A percentile compares a stretch with the other conserved stretches of the same genome.
These are phyloP conservation scores for Psilocybe azurescens DNA, from an alignment of 768 basidiomycete species.

Conservation along the genomic window DNA sequence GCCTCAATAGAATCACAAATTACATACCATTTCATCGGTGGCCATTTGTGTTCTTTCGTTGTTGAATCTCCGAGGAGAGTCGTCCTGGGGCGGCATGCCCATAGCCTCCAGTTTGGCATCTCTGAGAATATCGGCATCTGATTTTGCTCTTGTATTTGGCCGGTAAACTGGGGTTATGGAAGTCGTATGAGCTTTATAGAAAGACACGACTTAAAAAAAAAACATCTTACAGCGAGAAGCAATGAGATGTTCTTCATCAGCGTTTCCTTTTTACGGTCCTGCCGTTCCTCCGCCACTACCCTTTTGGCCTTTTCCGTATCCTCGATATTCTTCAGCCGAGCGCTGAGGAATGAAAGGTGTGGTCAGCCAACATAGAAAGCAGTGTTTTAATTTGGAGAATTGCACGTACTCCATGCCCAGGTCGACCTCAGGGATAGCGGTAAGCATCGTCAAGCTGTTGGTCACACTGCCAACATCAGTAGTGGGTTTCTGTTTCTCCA, in stretches of 20 bases:
- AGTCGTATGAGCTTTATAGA: background rate
- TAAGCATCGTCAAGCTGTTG: slow-evolving; percentile 93
- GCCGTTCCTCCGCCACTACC: slow-evolving; percentile 74
- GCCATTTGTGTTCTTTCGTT: slow-evolving; percentile 78
- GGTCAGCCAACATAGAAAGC: background rate
- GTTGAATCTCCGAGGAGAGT: slow-evolving; percentile 49
- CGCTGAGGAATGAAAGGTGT: slow-evolving; percentile 45
- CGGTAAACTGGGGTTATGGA: slow-evolving; percentile 68
- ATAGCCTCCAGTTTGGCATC: slow-evolving; percentile 90
- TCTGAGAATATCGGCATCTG: slow-evolving; percentile 86
- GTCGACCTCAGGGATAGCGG: slow-evolving; percentile 97
- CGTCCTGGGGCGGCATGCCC: slow-evolving; percentile 68
- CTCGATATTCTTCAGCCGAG: slow-evolving; percentile 93
- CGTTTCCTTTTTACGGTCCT: slow-evolving; percentile 56
- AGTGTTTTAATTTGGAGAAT: background rate
- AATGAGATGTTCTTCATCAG: slow-evolving; percentile 84
- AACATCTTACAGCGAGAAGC: slow-evolving; percentile 82
- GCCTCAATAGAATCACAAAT: slow-evolving; percentile 1
- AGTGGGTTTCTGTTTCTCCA: slow-evolving; percentile 57
- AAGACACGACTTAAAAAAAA: background rate
- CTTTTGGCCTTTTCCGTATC: slow-evolving; percentile 97
- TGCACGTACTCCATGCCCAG: slow-evolving; percentile 95
- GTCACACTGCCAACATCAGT: slow-evolving; percentile 93
- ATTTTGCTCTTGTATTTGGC: slow-evolving; percentile 81
- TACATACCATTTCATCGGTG: slow-evolving; percentile 85